Percentiles rank a stretch among this genome's conserved stretches.
phyloP scores from a whole-genome alignment of 495 filamentous ascomycete species.

The Daldinia concentrica region DNA sequence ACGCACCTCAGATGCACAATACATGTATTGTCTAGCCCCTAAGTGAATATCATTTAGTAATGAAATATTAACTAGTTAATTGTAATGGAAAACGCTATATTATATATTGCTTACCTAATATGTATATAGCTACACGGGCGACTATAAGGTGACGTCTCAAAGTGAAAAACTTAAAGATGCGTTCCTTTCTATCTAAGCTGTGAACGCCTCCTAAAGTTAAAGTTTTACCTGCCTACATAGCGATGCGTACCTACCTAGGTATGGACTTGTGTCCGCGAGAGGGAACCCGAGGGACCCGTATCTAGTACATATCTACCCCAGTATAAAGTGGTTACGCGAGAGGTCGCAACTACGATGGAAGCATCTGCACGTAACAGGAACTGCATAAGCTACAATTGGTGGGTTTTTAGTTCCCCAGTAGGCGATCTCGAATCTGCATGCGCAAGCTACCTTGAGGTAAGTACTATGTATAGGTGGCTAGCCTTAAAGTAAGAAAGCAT shows the following conservation, averaged over 20 bases:
- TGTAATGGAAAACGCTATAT: neutral
- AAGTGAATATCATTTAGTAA: neutral
- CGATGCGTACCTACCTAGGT: too few species aligned
- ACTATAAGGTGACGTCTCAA: neutral
- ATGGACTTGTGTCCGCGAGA: neutral
- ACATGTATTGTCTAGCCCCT: neutral
- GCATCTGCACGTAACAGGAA: slow-evolving; percentile 37
- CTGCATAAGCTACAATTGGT: slow-evolving; percentile 30
- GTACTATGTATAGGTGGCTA: neutral
- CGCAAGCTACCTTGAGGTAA: neutral
- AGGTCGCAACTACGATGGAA: slow-evolving; percentile 25
- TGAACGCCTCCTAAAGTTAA: neutral
- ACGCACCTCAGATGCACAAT: slow-evolving; percentile 7
- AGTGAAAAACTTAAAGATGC: neutral
- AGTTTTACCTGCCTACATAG: neutral
- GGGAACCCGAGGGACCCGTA: slow-evolving; percentile 1
- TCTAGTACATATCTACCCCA: neutral
- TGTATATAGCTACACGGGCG: neutral
- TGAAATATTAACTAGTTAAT: neutral
- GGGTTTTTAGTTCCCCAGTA: slow-evolving; percentile 41
- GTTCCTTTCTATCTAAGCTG: neutral
- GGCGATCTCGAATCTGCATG: slow-evolving; percentile 32
- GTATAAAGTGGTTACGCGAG: slow-evolving; percentile 4
- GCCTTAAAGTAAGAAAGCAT: slow-evolving; percentile 6
- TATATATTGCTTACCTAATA: neutral